Evolutionary conservation across 371 early-diverging fungal genomes (phyloP), one percentile per base, ranked within the genome.

Genomic region (Catenaria anguillulae): DNA sequence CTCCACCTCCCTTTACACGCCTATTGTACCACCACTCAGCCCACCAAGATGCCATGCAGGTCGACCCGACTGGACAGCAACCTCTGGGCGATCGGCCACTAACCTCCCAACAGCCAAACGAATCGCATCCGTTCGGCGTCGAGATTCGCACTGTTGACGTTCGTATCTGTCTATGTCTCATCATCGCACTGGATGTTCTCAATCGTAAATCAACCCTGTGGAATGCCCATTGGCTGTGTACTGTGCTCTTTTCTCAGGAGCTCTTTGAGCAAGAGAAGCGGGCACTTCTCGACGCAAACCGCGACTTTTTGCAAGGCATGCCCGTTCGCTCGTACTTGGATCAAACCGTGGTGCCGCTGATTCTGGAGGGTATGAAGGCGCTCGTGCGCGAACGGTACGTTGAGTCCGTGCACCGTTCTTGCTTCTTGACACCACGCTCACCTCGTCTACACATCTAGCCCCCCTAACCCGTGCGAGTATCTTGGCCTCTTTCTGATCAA

Each of bases 341-440:
- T 63, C 70, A 74, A 2, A 75, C 80, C 8, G 82, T 83, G 8
- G 73, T 80, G 0, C 82, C 81, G 35, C 75, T 77, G 2, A 65
- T 83, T n/a, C 65, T 82, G 29, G 81, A 83, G 60, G 84, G 84
- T n/a, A 70, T 83, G 74, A 81, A 81, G 66, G 67, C 73, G 42
- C 63, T 82, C 10, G 78, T 75, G 24, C 70, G 71, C 42, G 81
- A 83, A 64, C 69, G 82, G 83, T 83, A 77, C n/a, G n/a, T n/a
- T n/a, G n/a, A n/a, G n/a, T n/a, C n/a, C n/a, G n/a, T n/a, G n/a
- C n/a, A n/a, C n/a, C 62, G 42, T 0, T 35, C 62, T 19, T 3
- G 17, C 21, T 40, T 50, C 24, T 56, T 31, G 13, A 48, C 17
- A n/a, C 21, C 23, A 24, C 35, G 33, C 55, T 3, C 35, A 15